Percentiles rank a stretch among this genome's conserved stretches.
phyloP scores from a whole-genome alignment of 1,284 basidiomycete species.

The Apiotrichum siamense region DNA sequence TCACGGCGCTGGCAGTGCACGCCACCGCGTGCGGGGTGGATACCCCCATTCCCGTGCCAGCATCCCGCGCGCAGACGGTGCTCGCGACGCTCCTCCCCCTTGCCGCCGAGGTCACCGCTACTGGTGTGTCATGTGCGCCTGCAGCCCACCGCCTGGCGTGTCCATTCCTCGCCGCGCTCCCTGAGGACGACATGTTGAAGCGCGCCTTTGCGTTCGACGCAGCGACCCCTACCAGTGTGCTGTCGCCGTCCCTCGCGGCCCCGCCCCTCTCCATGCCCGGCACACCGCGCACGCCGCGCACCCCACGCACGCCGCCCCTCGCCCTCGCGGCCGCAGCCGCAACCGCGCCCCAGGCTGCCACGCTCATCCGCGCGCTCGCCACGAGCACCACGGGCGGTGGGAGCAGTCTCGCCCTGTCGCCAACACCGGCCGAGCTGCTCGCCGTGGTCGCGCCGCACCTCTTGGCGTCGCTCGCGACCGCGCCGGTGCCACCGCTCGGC shows the following conservation, averaged over 20 bases:
- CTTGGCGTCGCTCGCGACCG: constrained; percentile 5
- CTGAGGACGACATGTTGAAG: background rate
- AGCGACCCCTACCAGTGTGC: background rate
- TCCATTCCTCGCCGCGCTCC: constrained; percentile 1
- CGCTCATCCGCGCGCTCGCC: constrained; percentile 6
- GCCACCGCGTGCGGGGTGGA: constrained; percentile 3
- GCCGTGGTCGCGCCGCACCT: constrained; percentile 12
- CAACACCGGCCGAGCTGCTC: constrained; percentile 7
- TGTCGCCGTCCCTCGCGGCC: background rate
- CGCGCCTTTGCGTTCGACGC: constrained; percentile 1
- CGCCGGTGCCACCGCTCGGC: constrained; percentile 13
- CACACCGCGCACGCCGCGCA: background rate
- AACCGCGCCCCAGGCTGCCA: background rate
- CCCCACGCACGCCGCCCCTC: too few relatives aligned
- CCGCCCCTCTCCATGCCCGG: background rate
- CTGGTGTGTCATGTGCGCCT: background rate
- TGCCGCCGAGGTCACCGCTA: background rate
- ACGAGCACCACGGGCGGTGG: too few relatives aligned
- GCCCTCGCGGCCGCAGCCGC: too few relatives aligned
- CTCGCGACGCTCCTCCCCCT: constrained; percentile 1
- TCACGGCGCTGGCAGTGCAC: constrained; percentile 5
- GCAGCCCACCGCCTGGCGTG: background rate
- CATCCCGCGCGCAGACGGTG: constrained; percentile 2
- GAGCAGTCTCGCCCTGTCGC: background rate
- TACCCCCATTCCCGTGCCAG: background rate